Evolutionary conservation across 169 alveolate genomes (phyloP), one percentile per base, ranked within the genome.

Genomic region (Plasmodium inui): DNA sequence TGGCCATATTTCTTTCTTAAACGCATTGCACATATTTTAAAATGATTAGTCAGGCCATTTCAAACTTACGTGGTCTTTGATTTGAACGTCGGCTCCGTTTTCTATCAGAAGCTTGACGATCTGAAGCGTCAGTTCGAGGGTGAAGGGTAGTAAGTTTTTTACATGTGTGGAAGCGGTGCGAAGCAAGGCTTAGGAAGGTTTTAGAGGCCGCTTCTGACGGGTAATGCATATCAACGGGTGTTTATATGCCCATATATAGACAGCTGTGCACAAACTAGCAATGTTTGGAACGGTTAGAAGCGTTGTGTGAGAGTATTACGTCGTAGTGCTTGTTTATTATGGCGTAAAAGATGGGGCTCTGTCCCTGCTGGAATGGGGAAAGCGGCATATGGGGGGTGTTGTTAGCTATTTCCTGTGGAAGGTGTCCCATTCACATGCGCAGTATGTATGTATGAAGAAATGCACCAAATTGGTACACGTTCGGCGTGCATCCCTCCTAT

Each of bases 241-340:
- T 32, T 8, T 17, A 61, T 50, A 46, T 73, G 53, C 34, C 78
- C 61, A 32, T 73, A 84, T 82, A 17, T 55, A 22, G n/a, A n/a
- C 55, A 44, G 3, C 5, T 44, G 10, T 44, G 55, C 5, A 14
- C 2, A 14, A 14, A 8, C 26, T 14, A 3, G 61, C 61, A 14
- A 50, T 50, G 19, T 19, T 14, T 50, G 22, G 1, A 50, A 50
- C 2, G 1, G 61, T 50, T 50, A 3, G 32, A 14, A 46, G 72
- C 41, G 28, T 57, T 80, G 28, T n/a, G 78, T 4, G 28, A 50
- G 22, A 50, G 22, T 41, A 85, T 85, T 85, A 85, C 93, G 6
- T 85, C 93, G 80, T 85, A 85, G 70, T 85, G 93, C 44, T 50
- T 85, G 67, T 85, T 73, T 85, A 85, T 85, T 74, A 85, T 85